Base-by-base conservation (phyloP, 306 rosid genomes). In the Casuarina glauca region DNA sequence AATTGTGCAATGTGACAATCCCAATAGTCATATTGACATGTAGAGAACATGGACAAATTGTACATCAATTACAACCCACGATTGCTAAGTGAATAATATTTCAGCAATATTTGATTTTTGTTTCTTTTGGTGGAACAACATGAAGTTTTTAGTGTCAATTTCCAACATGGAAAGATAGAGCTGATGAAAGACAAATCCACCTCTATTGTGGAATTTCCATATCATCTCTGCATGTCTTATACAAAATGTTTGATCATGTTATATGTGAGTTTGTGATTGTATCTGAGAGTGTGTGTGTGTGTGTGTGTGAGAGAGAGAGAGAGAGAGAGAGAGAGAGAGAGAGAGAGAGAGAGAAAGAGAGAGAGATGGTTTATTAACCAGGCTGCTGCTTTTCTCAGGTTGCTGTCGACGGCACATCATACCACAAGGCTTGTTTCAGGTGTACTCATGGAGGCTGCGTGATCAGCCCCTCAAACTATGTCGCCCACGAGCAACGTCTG, bases 361-460 rank as follows among this genome's bases (percentile, higher is more conserved):
- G 41, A 67, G 51, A 58, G 36, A 58, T 58, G 36, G 39, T 55
- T 16, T 39, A 61, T 66, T 72, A 10, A 75, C 48, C 45, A 44
- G n/a, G 52, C 36, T 39, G 32, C 43, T 69, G 35, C 20, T 63
- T 15, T 41, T 64, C 74, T 76, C 83, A 93, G 99, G 99, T 96
- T 78, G 88, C 83, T 53, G 97, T 91, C 53, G 99, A 96, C 78
- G 97, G 97, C 9, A 82, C 78, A 81, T 88, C 89, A 62, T 93
- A 96, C 87, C 97, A 91, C 72, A 91, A 86, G 83, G 69, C 82
- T 67, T 95, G 98, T 78, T 95, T 92, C 83, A 87, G 90, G 89
- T 91, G 99, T 84, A 73, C 82, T 38, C 97, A 96, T 84, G 97
- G 98, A 68, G 97, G 98, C 20, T 93, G 99, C 78, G 80, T 91